A percentile compares a stretch with the other conserved stretches of the same genome.
Evolutionary conservation across 495 filamentous ascomycete genomes (phyloP).

Genomic region (Sordaria brevicollis): DNA sequence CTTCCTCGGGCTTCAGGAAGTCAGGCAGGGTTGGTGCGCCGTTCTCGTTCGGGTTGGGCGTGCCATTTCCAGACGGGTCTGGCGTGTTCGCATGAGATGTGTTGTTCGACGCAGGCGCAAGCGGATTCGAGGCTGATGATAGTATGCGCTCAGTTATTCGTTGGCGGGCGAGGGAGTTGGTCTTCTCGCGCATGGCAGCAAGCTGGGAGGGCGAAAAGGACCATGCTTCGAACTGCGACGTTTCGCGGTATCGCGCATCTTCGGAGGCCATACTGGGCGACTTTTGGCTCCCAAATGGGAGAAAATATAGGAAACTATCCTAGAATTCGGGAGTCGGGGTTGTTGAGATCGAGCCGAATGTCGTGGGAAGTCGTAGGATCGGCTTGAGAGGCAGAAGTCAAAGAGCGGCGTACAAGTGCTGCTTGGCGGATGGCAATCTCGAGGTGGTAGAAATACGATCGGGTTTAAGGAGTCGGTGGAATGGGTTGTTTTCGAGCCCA

Average conservation of each 20-base stretch:
- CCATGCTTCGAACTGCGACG: conserved; percentile 85
- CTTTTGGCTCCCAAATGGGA: neutral
- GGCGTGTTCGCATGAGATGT: conserved; percentile 18
- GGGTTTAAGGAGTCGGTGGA: neutral
- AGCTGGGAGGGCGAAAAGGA: conserved; percentile 76
- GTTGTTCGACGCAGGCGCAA: conserved; percentile 18
- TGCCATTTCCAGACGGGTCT: conserved; percentile 20
- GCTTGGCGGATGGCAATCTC: neutral
- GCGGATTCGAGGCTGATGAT: conserved; percentile 8
- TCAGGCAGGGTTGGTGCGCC: conserved; percentile 42
- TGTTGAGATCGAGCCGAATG: neutral
- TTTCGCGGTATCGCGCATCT: conserved; percentile 84
- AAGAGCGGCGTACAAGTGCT: neutral
- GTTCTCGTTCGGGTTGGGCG: conserved; percentile 22
- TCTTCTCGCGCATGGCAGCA: conserved; percentile 55
- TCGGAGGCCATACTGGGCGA: conserved; percentile 44
- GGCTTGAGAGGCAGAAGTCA: neutral
- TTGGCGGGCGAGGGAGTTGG: conserved; percentile 62
- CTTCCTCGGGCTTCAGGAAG: conserved; percentile 71
- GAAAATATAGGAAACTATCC: neutral
- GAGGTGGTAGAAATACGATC: neutral
- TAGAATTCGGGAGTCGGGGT: neutral
- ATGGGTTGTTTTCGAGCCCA: neutral
- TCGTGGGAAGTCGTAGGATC: neutral
- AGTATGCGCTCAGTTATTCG: conserved; percentile 47